Evolutionary conservation across 2,329 filamentous ascomycete species (phyloP), one percentile per base, ranked within the genome.

Genomic region (Alternaria tenuissima): DNA sequence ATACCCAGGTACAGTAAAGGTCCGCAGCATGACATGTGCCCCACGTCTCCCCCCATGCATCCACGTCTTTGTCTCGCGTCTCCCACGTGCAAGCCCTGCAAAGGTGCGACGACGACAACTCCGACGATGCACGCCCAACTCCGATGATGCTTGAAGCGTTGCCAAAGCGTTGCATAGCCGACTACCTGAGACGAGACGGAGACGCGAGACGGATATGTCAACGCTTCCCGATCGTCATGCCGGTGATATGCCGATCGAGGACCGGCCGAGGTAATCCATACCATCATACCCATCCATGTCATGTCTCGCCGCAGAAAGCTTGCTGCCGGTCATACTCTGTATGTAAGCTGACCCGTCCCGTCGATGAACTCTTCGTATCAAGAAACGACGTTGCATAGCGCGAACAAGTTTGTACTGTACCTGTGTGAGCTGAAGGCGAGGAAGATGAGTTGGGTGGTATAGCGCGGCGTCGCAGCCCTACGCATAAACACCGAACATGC

Each of bases 381-480:
- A 22, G 30, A 3, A 20, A 22, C 22, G n/a, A 39, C 7, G 26
- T 30, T 38, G n/a, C 20, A 22, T n/a, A 52, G 38, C 24, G n/a
- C 20, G 12, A 24, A 14, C 1, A 41, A 22, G 18, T 48, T 34
- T 18, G 43, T 12, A n/a, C 16, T 7, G 34, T 38, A 7, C n/a
- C 16, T 7, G 34, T 38, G 16, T 38, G 34, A 16, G 48, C 18
- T 36, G 34, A 30, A 30, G 11, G 28, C 28, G 9, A 30, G 11
- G 28, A 30, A 30, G n/a, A 18, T 34, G 26, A n/a, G 16, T 16
- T 24, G 5, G 43, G 26, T 48, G n/a, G 43, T 39, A 39, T 18
- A n/a, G 36, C 36, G 36, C 48, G n/a, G 6, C 46, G 48, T 47
- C 18, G 43, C 51, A 59, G 57, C 57, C 43, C 52, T 59, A 55